These are phyloP conservation scores for Calonectria multiphialidica DNA, from an alignment of 2,329 filamentous ascomycete species.

Conservation along the genomic window DNA sequence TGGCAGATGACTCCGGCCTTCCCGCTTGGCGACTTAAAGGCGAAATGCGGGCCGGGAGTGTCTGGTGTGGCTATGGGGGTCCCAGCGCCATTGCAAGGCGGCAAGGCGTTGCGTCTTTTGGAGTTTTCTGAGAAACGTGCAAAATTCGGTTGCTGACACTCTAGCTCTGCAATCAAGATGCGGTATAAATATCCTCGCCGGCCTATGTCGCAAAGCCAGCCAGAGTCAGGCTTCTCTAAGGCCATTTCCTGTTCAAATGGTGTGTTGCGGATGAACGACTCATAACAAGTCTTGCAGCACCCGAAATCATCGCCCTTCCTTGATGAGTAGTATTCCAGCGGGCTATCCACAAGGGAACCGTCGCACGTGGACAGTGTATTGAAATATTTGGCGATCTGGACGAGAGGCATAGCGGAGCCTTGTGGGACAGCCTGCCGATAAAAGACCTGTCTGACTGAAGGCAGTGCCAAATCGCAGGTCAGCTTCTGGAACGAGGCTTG, in stretches of 20 bases:
- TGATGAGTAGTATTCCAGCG: neutral
- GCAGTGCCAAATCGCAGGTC: slow-evolving; percentile 1
- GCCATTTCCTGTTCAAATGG: neutral
- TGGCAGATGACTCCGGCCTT: slow-evolving; percentile 11
- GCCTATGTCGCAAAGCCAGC: slow-evolving; percentile 16
- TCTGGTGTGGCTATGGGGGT: neutral
- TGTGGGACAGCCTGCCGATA: neutral
- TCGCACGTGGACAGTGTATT: neutral
- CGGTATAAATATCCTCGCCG: slow-evolving; percentile 8
- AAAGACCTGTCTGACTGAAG: neutral
- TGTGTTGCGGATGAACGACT: slow-evolving; percentile 12
- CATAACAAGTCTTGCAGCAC: slow-evolving; percentile 6
- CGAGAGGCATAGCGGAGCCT: neutral
- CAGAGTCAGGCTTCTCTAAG: neutral
- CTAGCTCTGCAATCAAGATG: neutral
- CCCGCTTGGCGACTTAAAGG: neutral
- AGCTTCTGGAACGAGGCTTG: slow-evolving; percentile 2
- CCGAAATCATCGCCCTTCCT: slow-evolving; percentile 12
- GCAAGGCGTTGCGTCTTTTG: neutral
- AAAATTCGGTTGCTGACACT: neutral
- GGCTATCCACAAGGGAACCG: neutral
- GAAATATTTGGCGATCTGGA: neutral
- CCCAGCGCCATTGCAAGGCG: neutral
- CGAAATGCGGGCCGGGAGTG: neutral
- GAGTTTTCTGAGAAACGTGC: neutral